Base-by-base conservation (phyloP, 371 early-diverging fungal genomes). In the Phascolomyces articulosus region DNA sequence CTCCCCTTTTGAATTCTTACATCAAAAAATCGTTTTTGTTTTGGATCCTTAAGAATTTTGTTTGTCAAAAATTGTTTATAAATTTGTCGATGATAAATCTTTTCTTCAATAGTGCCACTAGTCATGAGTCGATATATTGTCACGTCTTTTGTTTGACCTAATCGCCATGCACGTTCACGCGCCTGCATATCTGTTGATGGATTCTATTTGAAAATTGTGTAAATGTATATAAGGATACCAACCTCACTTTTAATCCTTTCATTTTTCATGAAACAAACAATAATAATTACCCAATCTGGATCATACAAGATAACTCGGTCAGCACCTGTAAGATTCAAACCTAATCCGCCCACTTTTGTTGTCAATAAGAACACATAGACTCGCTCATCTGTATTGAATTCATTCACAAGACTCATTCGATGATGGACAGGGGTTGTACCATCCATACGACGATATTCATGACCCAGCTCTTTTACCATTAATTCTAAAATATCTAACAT, bases 101-200 rank as follows among this genome's bases (percentile, higher is more conserved):
- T 98, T 75, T 98, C 98, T 70, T 99, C 99, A 44, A 99, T 97
- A 0, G 99, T 98, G 7, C 97, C 96, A 15, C 91, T 88, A 18
- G 96, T 95, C 91, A 98, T 95, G n/a, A 99, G 77, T 11, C 98
- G 88, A 74, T 97, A 99, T n/a, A 99, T 93, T 6, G 93, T 90
- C 2, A 99, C 99, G 9, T 88, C 86, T 23, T 88, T 84, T 2
- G 78, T 92, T 73, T 99, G 99, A 0, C 99, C 99, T 21, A 97
- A 75, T 27, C 99, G 82, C 95, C 97, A 97, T 1, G 97, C 97
- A 40, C 99, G 90, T 78, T 98, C 98, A 58, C 97, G 85, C 4
- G 99, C 98, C 71, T 99, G 99, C 40, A 91, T 85, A 78, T 99
- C 99, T 11, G 95, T 95, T 2, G 97, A 95, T 6, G 99, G 99